Evolutionary conservation across 768 basidiomycete genomes (phyloP).

Genomic region (Panellus pusillus): DNA sequence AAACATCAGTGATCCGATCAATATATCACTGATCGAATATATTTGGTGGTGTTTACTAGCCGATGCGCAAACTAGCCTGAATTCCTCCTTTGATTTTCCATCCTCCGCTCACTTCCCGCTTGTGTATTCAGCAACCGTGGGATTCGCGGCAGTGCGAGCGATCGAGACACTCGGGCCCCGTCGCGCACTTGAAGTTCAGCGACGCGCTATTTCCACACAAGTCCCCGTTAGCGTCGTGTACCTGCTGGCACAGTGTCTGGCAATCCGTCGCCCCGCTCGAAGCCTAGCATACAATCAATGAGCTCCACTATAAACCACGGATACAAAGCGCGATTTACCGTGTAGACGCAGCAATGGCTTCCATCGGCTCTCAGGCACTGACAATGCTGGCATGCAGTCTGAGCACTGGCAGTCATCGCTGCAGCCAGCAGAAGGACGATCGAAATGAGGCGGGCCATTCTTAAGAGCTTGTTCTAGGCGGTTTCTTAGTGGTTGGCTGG

Average conservation of each 20-base stretch:
- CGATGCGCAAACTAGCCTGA: no score
- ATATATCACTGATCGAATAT: no score
- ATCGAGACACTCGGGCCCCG: not conserved
- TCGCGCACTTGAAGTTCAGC: conserved; percentile 3
- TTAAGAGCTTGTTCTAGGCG: no score
- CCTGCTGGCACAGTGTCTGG: not conserved
- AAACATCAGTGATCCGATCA: no score
- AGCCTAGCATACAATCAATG: not conserved
- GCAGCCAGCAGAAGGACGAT: not conserved
- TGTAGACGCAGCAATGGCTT: conserved; percentile 3
- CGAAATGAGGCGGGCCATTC: not conserved
- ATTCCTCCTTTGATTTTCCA: no score
- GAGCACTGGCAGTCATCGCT: not conserved
- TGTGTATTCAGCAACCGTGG: not conserved
- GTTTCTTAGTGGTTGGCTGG: no score
- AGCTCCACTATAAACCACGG: not conserved
- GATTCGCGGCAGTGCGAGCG: conserved; percentile 5
- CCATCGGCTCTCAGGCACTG: not conserved
- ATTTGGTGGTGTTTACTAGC: no score
- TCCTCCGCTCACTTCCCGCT: no score
- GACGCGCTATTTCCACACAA: not conserved
- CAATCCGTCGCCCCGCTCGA: not conserved
- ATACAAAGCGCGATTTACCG: not conserved
- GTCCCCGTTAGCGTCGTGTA: not conserved
- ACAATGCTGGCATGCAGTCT: not conserved